Evolutionary conservation across 495 filamentous ascomycete genomes (phyloP), one percentile per base, ranked within the genome.

Genomic region (Parachaetomium inaequale): DNA sequence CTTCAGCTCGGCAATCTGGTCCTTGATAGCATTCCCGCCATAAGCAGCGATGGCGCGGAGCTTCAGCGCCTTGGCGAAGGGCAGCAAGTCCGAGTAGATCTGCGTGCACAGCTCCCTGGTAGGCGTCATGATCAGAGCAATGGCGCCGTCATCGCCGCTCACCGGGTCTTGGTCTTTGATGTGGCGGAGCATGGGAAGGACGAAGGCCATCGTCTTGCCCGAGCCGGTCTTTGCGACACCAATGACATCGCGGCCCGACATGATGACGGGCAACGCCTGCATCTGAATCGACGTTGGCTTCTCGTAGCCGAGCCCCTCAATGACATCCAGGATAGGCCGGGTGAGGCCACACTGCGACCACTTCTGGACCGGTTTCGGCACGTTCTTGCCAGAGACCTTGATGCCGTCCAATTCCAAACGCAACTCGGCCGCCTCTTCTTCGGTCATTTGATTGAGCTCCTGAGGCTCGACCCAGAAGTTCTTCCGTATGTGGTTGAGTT

Each of bases 181-280:
- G 70, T 99, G 94, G 23, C 94, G 85, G 68, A 98, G 96, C 90
- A 98, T 96, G 21, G 94, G 94, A 19, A 99, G 81, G 15, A 93
- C 74, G 70, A 96, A 99, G 26, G 95, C 94, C 64, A 96, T 87
- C 1, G 95, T 99, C 74, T 99, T 99, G 66, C 95, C 95, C n/a
- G 95, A 98, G 4, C 95, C 95, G 21, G 95, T 99, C 74, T 98
- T 98, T 3, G 95, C 95, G 45, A 98, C 90, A 66, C 93, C 94
- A 63, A 98, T 95, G 15, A 97, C 88, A 78, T 99, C 93, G 66
- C 92, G 87, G 17, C 95, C 95, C 38, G 93, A 94, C 91, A 96
- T 96, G 63, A 96, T 92, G 8, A 91, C 86, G 11, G 95, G 95
- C 66, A 98, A 87, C 2, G 95, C 94, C 70, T 99, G 95, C 62